These are phyloP conservation scores for Neoboletus brunneissimus DNA, from an alignment of 768 basidiomycete species.

Conservation along the genomic window DNA sequence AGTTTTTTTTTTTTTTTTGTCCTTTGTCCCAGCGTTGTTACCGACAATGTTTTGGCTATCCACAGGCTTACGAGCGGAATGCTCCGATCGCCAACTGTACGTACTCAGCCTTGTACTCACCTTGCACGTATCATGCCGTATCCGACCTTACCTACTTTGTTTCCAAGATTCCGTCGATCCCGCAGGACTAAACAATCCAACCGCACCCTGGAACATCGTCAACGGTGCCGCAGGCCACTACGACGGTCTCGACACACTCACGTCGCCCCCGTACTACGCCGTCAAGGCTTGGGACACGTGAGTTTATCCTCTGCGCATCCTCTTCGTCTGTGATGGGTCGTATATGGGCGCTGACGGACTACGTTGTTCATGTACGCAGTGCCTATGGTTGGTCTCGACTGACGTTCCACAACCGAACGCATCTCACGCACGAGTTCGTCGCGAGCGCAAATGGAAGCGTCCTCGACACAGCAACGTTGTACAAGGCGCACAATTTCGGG, in stretches of 20 bases:
- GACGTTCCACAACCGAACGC: conserved; percentile 31
- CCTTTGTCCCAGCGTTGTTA: too few relatives aligned
- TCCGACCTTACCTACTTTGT: too few relatives aligned
- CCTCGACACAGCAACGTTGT: conserved; percentile 24
- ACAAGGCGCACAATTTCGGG: conserved; percentile 21
- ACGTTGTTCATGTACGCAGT: background rate
- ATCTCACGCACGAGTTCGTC: conserved; percentile 30
- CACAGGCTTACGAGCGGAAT: conserved; percentile 27
- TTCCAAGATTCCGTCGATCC: conserved; percentile 21
- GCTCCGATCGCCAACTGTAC: conserved; percentile 26
- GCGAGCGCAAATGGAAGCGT: conserved; percentile 30
- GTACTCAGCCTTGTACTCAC: background rate
- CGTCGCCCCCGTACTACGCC: background rate
- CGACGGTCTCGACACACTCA: conserved; percentile 24
- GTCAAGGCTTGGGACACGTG: conserved; percentile 13
- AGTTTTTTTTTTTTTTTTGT: background rate
- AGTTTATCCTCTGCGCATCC: background rate
- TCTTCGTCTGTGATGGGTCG: background rate
- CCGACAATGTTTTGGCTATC: background rate
- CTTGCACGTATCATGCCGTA: background rate
- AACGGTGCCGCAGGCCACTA: conserved; percentile 30
- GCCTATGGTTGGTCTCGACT: conserved; percentile 29
- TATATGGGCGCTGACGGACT: background rate
- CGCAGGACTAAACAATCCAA: conserved; percentile 24
- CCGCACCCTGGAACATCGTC: conserved; percentile 28